Base-by-base conservation (phyloP, 2,329 filamentous ascomycete species). In the Tolypocladium sp. region DNA sequence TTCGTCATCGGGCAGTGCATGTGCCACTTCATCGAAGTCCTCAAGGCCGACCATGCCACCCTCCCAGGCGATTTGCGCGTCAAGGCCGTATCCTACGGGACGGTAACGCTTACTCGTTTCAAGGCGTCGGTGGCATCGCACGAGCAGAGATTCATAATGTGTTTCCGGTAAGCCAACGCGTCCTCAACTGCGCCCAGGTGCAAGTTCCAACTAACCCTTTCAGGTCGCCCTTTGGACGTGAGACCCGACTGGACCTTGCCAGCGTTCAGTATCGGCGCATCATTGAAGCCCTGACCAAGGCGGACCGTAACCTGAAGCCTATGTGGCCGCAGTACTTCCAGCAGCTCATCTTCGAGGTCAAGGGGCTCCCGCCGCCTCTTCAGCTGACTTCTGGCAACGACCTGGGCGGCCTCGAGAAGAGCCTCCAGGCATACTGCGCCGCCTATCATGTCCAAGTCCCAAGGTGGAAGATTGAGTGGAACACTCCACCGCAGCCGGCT, bases 261-360 rank as follows among this genome's bases (percentile, higher is more conserved):
- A 84, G 82, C 63, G 74, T 79, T 33, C 77, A 81, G 64, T 82
- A 82, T 64, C 76, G 80, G 37, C 78, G 76, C 44, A 81, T 84
- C 53, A 79, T 84, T 53, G 77, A 79, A 57, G 80, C 77, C 2
- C 72, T 85, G 38, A 80, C 80, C 59, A 81, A 78, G 58, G 77
- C 77, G 35, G 82, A 85, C 64, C 78, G 81, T 42, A 80, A 78
- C 58, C 69, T 85, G 52, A 84, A 83, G 65, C 82, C 82, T 0
- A 80, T 79, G 60, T 85, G 82, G 82, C 82, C 82, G 12, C 77
- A 82, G 57, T 73, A 80, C 42, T 77, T 82, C 69, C 82, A 83
- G 62, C 77, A 78, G 41, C 72, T 73, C 46, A 77, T 83, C 4
- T 84, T 84, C 63, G 76, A 77, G 56, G 75, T 84, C 57, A 75